Base-by-base conservation (phyloP, 1,139 yeast genomes). In the Pichia kudriavzevii region DNA sequence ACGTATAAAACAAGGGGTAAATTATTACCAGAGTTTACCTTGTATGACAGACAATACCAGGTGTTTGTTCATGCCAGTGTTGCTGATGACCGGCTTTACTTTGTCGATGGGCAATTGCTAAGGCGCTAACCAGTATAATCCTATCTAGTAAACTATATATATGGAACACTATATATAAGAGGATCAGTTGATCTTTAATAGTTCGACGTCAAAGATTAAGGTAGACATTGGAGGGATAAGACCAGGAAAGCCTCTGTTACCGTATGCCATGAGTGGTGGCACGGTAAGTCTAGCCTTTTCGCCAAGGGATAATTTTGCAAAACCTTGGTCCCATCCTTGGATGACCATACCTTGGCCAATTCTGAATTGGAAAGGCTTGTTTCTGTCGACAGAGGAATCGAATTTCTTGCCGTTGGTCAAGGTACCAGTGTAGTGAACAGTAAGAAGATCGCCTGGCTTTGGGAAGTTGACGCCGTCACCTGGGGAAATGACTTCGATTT, bases 321-420 rank as follows among this genome's bases (percentile, higher is more conserved):
- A 83, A 45, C 81, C 94, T 56, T 76, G 82, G 59, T 88, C 97
- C 97, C 97, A 88, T 46, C 97, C 97, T 55, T 75, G 73, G 64
- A 88, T 88, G 47, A 88, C 96, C 66, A 82, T 94, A 43, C 97
- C 96, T 49, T 83, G 94, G 59, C 97, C 97, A 60, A 88, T 82
- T 61, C 68, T 67, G 63, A 94, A 82, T 60, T 84, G 85, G 77
- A 91, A 88, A 47, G 97, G 96, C 63, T 79, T 73, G 54, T 94
- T 93, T 66, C 96, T 79, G 68, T 82, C 94, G 52, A 87, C 73
- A 32, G 96, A 87, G 40, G 95, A 83, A 65, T 91, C 97, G 59
- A 91, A 91, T 64, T 84, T 85, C 66, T 81, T 82, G 53, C 97
- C 97, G 60, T 82, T 81, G 62, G 83, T 93, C 54, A 91, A 72